A percentile compares a stretch with the other conserved stretches of the same genome.
These are phyloP conservation scores for Nannochloris sp. DNA, from an alignment of 139 green algal genomes.

Conservation along the genomic window DNA sequence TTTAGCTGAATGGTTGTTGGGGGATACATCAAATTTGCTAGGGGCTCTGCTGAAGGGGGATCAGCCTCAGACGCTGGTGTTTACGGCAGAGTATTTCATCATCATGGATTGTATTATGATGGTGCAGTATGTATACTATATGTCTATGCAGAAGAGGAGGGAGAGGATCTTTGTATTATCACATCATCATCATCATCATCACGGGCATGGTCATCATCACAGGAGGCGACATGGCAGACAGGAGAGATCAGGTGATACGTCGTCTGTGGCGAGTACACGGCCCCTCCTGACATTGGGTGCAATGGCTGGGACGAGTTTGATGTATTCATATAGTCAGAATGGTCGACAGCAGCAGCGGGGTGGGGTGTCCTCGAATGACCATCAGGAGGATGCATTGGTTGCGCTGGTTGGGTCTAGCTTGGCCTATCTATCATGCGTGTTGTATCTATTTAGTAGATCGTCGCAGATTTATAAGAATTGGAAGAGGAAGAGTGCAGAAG, in stretches of 20 bases:
- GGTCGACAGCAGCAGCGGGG: not conserved
- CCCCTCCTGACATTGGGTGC: slow-evolving; percentile 1
- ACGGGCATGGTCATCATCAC: not conserved
- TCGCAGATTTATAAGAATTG: slow-evolving; percentile 79
- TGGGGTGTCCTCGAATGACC: not conserved
- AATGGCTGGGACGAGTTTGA: not conserved
- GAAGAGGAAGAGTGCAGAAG: slow-evolving; percentile 47
- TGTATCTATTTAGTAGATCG: slow-evolving; percentile 72
- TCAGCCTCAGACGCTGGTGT: slow-evolving; percentile 65
- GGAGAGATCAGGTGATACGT: not conserved
- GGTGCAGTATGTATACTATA: slow-evolving; percentile 31
- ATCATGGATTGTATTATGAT: slow-evolving; percentile 19
- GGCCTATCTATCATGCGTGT: slow-evolving; percentile 55
- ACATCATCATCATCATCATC: slow-evolving; percentile 7
- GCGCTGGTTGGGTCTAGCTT: slow-evolving; percentile 17
- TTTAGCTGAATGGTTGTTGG: slow-evolving; percentile 74
- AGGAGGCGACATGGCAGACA: not conserved
- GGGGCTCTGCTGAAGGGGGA: slow-evolving; percentile 72
- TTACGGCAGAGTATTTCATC: slow-evolving; percentile 52
- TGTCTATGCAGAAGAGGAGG: slow-evolving; percentile 10
- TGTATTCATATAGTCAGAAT: not conserved
- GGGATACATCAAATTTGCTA: slow-evolving; percentile 67
- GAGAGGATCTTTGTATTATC: slow-evolving; percentile 13
- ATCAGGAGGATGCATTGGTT: not conserved
- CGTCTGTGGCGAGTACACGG: not conserved